These are phyloP conservation scores for Austroboletus eburneus DNA, from an alignment of 768 basidiomycete genomes.

Conservation along the genomic window DNA sequence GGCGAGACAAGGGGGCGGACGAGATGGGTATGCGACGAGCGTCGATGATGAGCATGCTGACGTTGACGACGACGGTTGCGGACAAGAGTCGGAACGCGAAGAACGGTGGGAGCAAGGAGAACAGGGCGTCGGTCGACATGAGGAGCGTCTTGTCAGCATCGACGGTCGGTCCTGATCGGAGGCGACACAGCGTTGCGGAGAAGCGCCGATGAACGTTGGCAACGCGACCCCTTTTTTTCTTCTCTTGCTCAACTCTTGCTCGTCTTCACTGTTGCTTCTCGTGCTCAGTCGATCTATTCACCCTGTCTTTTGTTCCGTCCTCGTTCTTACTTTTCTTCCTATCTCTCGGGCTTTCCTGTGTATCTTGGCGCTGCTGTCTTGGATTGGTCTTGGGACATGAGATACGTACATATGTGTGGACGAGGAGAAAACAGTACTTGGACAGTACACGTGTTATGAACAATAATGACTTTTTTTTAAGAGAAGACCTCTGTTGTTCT, in stretches of 20 bases:
- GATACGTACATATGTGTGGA: too few species aligned
- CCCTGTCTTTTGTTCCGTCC: neutral
- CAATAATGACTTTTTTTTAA: too few species aligned
- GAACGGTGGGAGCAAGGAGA: neutral
- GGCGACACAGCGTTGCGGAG: slow-evolving; percentile 9
- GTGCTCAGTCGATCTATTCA: neutral
- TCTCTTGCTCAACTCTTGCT: neutral
- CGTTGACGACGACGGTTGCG: slow-evolving; percentile 1
- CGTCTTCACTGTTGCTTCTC: neutral
- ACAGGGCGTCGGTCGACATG: slow-evolving; percentile 1
- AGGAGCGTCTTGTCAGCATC: slow-evolving; percentile 3
- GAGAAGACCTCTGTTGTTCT: too few species aligned
- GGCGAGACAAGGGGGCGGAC: slow-evolving; percentile 1
- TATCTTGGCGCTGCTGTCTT: neutral
- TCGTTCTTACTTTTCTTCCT: neutral
- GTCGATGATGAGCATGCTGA: slow-evolving; percentile 13
- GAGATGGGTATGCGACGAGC: slow-evolving; percentile 22
- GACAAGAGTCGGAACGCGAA: slow-evolving; percentile 1
- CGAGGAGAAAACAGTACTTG: neutral
- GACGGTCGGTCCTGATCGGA: slow-evolving; percentile 1
- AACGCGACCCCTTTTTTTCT: neutral
- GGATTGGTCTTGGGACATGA: too few species aligned
- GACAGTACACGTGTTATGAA: too few species aligned
- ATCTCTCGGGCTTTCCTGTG: too few species aligned
- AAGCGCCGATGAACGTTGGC: slow-evolving; percentile 1